A percentile compares a stretch with the other conserved stretches of the same genome.
Conservation (phyloP, 495 filamentous ascomycete species). For the Penicillium cataractarum region DNA sequence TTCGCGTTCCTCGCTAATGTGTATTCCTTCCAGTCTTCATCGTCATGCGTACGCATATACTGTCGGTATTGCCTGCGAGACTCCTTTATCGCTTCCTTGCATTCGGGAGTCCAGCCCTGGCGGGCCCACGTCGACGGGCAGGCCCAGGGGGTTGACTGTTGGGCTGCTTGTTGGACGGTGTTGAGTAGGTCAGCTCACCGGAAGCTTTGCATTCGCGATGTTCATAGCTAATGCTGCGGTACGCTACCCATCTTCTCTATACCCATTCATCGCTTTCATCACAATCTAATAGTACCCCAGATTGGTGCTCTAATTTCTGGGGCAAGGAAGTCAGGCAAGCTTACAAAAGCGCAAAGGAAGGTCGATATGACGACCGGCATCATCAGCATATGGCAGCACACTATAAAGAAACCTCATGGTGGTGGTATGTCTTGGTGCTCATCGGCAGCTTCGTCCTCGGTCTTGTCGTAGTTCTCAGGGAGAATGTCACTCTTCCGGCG, state of each 20-base stretch:
- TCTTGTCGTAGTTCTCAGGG: constrained; percentile 49
- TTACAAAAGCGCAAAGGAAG: constrained; percentile 31
- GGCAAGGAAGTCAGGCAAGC: constrained; percentile 37
- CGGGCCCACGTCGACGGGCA: neutral
- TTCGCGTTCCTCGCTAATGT: neutral
- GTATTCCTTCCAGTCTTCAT: neutral
- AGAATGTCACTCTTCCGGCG: constrained; percentile 53
- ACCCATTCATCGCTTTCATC: neutral
- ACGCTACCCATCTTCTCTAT: constrained; percentile 6
- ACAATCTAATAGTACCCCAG: constrained; percentile 8
- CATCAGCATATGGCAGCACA: constrained; percentile 45
- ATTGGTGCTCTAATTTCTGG: constrained; percentile 43
- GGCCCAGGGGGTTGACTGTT: neutral
- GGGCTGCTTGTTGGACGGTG: neutral
- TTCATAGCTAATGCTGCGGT: constrained; percentile 41
- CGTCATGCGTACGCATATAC: neutral
- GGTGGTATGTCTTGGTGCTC: constrained; percentile 57
- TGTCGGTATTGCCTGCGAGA: neutral
- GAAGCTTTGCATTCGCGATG: constrained; percentile 42
- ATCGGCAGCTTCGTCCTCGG: constrained; percentile 53
- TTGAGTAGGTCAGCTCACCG: neutral
- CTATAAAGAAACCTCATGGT: constrained; percentile 57
- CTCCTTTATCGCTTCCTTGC: neutral
- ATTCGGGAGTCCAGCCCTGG: neutral
- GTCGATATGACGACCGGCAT: constrained; percentile 47